Evolutionary conservation across 1,284 basidiomycete genomes (phyloP), one percentile per base, ranked within the genome.

Genomic region (Pterulicium gracile): DNA sequence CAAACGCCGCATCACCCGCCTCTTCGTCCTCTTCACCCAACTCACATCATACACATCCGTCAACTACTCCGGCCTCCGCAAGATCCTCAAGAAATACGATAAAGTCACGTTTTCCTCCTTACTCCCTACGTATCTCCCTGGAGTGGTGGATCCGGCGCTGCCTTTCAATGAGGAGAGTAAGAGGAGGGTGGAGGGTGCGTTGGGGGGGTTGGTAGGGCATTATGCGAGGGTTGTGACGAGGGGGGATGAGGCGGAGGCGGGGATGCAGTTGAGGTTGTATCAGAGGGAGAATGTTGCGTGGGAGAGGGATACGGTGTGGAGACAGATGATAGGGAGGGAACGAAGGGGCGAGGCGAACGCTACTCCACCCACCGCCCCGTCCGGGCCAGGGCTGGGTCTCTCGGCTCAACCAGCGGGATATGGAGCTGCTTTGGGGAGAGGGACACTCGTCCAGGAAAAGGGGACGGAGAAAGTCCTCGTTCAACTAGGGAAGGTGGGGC

Each of bases 71-170:
- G 96, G 94, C 0, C 91, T 98, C 67, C 80, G 91, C 56, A 98
- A 98, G 72, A 95, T 97, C 34, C 62, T 97, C 57, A 98, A 98
- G 65, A 98, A 98, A 86, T 97, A 96, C 59, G 95, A 98, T 74
- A 98, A 98, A 64, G 89, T 96, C 53, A 91, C 85, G 1, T 81
- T 13, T 32, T 43, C 43, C 21, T 45, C 7, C 2, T 42, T 36
- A 4, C 36, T 10, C 7, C 15, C 10, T 4, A 7, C 18, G 10
- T 98, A 95, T 63, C 72, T 98, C 56, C 76, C 81, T 50, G 72
- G 81, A 3, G 66, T 76, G 12, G 85, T 98, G n/a, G 79, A 89
- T 54, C 63, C 66, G 0, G 69, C 79, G 0, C 56, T 64, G 19
- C 90, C 90, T 0, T 96, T 94, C 68, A 73, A 71, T 2, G 70